Conservation (phyloP, 2,329 filamentous ascomycete species). For the Phyllosticta ampelicida region DNA sequence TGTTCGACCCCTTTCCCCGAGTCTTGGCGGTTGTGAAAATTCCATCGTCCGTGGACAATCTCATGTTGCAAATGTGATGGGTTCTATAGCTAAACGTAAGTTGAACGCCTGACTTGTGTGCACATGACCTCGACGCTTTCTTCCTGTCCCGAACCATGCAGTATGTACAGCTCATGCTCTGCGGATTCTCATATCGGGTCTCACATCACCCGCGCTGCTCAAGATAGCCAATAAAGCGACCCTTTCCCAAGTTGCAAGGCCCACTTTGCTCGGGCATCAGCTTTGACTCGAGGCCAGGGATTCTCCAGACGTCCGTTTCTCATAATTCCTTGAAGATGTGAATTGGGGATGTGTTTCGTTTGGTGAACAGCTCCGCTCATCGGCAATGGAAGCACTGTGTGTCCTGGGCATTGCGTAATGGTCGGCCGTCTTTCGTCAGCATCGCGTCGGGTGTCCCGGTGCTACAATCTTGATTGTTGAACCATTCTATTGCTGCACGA, state of each 20-base stretch:
- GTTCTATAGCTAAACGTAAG: neutral
- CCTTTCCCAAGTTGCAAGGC: neutral
- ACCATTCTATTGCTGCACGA: slow-evolving; percentile 58
- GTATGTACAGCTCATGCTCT: slow-evolving; percentile 9
- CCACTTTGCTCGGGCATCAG: neutral
- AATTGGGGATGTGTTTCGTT: neutral
- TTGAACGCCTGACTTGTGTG: neutral
- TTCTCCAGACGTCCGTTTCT: no score
- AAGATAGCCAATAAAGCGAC: neutral
- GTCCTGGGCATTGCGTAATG: neutral
- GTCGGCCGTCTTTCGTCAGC: neutral
- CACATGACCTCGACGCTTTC: neutral
- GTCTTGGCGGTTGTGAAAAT: neutral
- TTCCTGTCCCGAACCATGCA: neutral
- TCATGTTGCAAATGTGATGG: neutral
- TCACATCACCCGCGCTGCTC: neutral
- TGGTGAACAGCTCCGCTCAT: neutral
- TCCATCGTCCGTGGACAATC: neutral
- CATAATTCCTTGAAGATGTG: neutral
- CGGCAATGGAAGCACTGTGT: neutral
- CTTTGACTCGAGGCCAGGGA: neutral
- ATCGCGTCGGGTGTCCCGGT: neutral
- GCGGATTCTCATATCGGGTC: neutral
- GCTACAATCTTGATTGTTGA: neutral
- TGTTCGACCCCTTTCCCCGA: neutral